phyloP scores from a whole-genome alignment of 2,329 filamentous ascomycete species.

The Alternaria rosae region DNA sequence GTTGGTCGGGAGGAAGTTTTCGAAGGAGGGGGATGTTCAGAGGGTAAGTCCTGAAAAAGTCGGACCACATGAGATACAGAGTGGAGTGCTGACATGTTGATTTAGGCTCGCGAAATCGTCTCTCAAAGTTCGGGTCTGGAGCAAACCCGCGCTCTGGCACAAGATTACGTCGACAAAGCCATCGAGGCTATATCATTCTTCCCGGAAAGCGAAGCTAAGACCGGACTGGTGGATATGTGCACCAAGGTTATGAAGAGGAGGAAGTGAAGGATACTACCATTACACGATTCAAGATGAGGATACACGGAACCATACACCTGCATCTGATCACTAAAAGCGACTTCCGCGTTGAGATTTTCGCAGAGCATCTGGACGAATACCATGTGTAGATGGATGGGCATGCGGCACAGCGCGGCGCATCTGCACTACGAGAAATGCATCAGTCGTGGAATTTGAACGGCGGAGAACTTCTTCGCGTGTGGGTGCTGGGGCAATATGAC shows the following conservation, averaged over 20 bases:
- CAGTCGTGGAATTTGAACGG: not conserved
- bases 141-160: constrained; percentile 87
- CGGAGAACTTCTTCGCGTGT: not conserved
- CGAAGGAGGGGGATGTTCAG: constrained; percentile 80
- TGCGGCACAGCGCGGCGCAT: not conserved
- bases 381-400: not conserved
- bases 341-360: not conserved
- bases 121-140: constrained; percentile 84
- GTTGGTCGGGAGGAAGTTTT: constrained; percentile 91
- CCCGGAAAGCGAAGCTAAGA: constrained; percentile 93
- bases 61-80: not conserved
- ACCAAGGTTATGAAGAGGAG: constrained; percentile 87
- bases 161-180: constrained; percentile 89
- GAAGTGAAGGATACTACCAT: constrained; percentile 74
- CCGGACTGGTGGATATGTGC: constrained; percentile 91
- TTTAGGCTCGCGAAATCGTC: constrained; percentile 85
- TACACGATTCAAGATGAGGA: too few relatives aligned
- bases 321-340: not conserved
- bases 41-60: constrained; percentile 65
- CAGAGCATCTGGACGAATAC: not conserved
- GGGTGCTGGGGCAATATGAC: not conserved
- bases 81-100: constrained; percentile 19
- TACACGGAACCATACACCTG: not conserved
- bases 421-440: not conserved
- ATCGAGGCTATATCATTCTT: constrained; percentile 83